Evolutionary conservation across 495 filamentous ascomycete genomes (phyloP).

Genomic region (Zalerion maritima): DNA sequence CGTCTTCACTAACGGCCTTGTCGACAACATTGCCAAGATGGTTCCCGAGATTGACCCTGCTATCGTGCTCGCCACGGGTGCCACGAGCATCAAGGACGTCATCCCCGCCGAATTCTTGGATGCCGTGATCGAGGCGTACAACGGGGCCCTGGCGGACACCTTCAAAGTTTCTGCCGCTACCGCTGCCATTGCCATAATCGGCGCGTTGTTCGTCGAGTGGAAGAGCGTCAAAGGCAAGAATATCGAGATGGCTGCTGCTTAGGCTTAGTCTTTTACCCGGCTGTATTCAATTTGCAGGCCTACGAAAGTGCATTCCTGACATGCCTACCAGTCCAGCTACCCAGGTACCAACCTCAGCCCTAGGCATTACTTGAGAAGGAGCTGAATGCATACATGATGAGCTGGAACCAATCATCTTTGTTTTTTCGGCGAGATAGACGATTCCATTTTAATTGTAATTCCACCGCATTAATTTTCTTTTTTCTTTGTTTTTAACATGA

Average conservation of each 20-base stretch:
- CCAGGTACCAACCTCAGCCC: too few relatives aligned
- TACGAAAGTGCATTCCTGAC: too few relatives aligned
- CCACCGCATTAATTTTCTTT: too few relatives aligned
- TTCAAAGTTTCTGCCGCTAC: constrained; percentile 59
- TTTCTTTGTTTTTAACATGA: too few relatives aligned
- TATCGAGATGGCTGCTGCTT: constrained; percentile 45
- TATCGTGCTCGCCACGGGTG: constrained; percentile 44
- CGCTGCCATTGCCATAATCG: constrained; percentile 45
- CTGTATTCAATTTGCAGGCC: too few relatives aligned
- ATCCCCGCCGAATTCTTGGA: constrained; percentile 33
- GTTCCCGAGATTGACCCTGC: constrained; percentile 36
- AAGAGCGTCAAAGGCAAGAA: constrained; percentile 75
- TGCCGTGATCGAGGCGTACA: constrained; percentile 53
- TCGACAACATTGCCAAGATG: constrained; percentile 35
- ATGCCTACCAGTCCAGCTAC: too few relatives aligned
- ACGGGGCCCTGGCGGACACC: constrained; percentile 46
- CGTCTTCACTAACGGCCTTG: constrained; percentile 58
- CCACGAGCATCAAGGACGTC: constrained; percentile 44
- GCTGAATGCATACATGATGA: too few relatives aligned
- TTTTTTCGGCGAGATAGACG: too few relatives aligned
- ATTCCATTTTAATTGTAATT: too few relatives aligned
- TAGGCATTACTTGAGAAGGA: too few relatives aligned
- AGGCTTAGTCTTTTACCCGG: constrained; percentile 6
- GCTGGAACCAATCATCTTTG: too few relatives aligned
- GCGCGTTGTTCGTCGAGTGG: constrained; percentile 54